These are phyloP conservation scores for Gossypium rotundifolium DNA, from an alignment of 345 rosid species.

Conservation along the genomic window DNA sequence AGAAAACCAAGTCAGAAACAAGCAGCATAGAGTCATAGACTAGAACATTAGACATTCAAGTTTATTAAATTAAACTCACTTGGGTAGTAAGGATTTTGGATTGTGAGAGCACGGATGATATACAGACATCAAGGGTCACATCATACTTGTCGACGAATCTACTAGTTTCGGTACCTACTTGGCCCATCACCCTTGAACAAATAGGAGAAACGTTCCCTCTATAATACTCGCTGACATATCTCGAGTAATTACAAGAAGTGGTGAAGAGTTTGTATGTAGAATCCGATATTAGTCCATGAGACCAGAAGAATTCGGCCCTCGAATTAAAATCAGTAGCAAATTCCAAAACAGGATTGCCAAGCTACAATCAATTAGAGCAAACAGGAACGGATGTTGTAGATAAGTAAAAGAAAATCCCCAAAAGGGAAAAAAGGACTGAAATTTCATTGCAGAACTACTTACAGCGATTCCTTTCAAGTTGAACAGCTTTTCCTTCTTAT, in stretches of 20 bases:
- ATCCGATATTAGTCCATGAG: conserved; percentile 92
- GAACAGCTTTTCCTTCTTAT: conserved; percentile 66
- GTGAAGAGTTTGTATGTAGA: conserved; percentile 84
- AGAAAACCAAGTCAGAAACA: conserved; percentile 6
- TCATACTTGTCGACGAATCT: conserved; percentile 90
- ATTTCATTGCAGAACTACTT: conserved; percentile 23
- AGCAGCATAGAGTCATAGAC: neutral
- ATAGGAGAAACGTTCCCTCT: conserved; percentile 64
- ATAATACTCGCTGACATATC: conserved; percentile 83
- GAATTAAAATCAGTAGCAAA: conserved; percentile 88
- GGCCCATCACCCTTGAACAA: conserved; percentile 81
- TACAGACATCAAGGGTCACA: conserved; percentile 91
- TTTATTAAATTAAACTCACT: conserved; percentile 28
- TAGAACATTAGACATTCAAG: neutral
- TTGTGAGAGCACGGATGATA: conserved; percentile 76
- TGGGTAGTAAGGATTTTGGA: conserved; percentile 64
- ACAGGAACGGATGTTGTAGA: neutral
- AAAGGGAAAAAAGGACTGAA: neutral
- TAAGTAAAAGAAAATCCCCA: neutral
- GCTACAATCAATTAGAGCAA: conserved; percentile 33
- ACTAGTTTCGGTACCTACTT: conserved; percentile 78
- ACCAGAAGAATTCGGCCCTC: conserved; percentile 95
- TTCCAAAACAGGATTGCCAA: conserved; percentile 91
- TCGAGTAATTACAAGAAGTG: conserved; percentile 78
- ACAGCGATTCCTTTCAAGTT: conserved; percentile 92